Base-by-base conservation (phyloP, 2,329 filamentous ascomycete species). In the Macrophomina pseudophaseolina region DNA sequence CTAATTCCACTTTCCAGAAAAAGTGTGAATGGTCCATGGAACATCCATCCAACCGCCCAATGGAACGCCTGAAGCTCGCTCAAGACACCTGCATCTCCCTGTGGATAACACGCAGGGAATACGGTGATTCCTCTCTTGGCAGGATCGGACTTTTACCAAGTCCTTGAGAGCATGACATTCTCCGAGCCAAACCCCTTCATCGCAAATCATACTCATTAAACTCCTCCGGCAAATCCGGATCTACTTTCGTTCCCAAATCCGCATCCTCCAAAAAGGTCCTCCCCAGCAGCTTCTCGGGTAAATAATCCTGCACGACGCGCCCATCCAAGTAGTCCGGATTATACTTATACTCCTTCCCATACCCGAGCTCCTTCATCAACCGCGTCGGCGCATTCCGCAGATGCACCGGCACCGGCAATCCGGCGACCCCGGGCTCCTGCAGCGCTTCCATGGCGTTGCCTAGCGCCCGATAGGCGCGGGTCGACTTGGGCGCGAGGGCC, bases 341-440 rank as follows among this genome's bases (percentile, higher is more conserved):
- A 75, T 99, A 98, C 79, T 98, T 98, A 79, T 99, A 99, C 76
- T 93, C 91, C 59, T 88, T 90, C 0, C 94, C 94, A 74, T 93
- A 97, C 0, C 93, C 94, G 71, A 98, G 81, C 71, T 97, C 94
- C 73, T 94, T 91, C 94, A 99, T 97, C 70, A 98, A 77, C 70
- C 90, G 86, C 1, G 95, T 98, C 0, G 95, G 94, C 8, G 95
- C 95, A 78, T 98, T 98, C 67, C 95, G 84, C 67, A 99, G 79
- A 76, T 98, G 95, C 46, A 95, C 79, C 2, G 95, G 95, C 28
- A 99, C 89, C 0, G 93, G 91, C 60, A 97, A 76, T 1, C 87
- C 87, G 0, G 93, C 94, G 2, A 96, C 84, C 0, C 94, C 94
- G 0, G 94, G 94, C 75, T 97, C 93, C 9, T 33, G 40, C 48